Percentiles rank a stretch among this genome's conserved stretches.
phyloP scores from a whole-genome alignment of 2,329 filamentous ascomycete species.

The Parastagonospora nodorum region DNA sequence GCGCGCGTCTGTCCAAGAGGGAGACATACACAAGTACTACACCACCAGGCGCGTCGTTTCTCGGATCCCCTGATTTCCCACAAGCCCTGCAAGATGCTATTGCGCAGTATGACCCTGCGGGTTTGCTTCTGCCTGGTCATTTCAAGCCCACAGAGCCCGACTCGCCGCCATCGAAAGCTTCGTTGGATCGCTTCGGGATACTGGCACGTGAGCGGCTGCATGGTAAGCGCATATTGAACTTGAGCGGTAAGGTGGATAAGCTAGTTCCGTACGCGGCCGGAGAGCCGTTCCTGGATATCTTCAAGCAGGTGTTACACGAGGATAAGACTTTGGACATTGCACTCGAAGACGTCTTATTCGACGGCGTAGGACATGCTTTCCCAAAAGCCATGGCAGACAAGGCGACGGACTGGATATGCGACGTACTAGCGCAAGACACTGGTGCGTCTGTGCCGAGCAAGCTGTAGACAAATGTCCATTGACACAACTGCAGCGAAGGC shows the following conservation, averaged over 20 bases:
- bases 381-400: conserved; percentile 69
- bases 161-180: conserved; percentile 41
- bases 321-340: conserved; percentile 56
- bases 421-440: conserved; percentile 36
- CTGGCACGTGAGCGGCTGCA: conserved; percentile 55
- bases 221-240: conserved; percentile 39
- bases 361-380: conserved; percentile 72
- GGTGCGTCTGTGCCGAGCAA: conserved; percentile 21
- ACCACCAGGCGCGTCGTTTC: conserved; percentile 65
- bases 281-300: conserved; percentile 64
- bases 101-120: conserved; percentile 73
- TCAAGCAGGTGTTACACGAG: conserved; percentile 63
- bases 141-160: conserved; percentile 31
- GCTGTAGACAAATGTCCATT: conserved; percentile 18
- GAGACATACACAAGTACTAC: conserved; percentile 62
- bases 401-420: conserved; percentile 66
- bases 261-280: conserved; percentile 71
- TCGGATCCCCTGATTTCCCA: conserved; percentile 81
- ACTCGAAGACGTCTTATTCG: conserved; percentile 70
- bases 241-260: conserved; percentile 69
- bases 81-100: conserved; percentile 67
- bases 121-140: conserved; percentile 63
- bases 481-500: not conserved
- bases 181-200: conserved; percentile 31
- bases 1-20: conserved; percentile 73